Evolutionary conservation across 306 rosid species (phyloP).

Genomic region (Glycine latifolia): DNA sequence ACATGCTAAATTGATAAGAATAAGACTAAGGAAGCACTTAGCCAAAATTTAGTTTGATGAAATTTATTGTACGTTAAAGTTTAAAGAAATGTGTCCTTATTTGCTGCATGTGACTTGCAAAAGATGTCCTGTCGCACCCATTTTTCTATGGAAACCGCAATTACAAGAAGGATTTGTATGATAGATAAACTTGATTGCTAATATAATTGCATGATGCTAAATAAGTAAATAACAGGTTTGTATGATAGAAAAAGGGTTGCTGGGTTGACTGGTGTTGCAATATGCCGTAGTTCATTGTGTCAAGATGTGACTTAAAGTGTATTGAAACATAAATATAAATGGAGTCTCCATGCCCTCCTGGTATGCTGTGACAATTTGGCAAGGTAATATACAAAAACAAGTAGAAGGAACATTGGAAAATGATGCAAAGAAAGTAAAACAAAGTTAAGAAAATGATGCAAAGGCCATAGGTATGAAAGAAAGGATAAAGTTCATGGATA

Average conservation of each 20-base stretch:
- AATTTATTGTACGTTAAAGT: neutral
- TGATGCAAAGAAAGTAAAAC: neutral
- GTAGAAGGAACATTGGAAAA: too few relatives aligned
- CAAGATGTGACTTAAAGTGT: neutral
- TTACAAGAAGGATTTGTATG: neutral
- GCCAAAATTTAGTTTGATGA: slow-evolving; percentile 14
- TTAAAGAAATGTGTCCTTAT: slow-evolving; percentile 8
- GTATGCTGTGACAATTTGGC: neutral
- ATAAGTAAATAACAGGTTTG: neutral
- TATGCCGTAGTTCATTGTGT: neutral
- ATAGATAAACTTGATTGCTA: neutral
- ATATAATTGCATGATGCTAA: neutral
- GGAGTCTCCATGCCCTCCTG: neutral
- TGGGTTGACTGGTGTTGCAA: neutral
- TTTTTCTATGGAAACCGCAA: slow-evolving; percentile 5
- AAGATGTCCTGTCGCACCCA: neutral
- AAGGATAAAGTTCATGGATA: neutral
- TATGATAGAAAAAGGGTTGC: neutral
- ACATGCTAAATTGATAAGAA: neutral
- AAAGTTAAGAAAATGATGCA: neutral
- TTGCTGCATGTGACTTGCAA: neutral
- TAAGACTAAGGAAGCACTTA: neutral
- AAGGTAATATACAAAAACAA: neutral
- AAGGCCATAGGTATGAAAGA: neutral
- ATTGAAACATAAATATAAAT: neutral